These are phyloP conservation scores for Crassisporium funariophilum DNA, from an alignment of 768 basidiomycete genomes.

Conservation along the genomic window DNA sequence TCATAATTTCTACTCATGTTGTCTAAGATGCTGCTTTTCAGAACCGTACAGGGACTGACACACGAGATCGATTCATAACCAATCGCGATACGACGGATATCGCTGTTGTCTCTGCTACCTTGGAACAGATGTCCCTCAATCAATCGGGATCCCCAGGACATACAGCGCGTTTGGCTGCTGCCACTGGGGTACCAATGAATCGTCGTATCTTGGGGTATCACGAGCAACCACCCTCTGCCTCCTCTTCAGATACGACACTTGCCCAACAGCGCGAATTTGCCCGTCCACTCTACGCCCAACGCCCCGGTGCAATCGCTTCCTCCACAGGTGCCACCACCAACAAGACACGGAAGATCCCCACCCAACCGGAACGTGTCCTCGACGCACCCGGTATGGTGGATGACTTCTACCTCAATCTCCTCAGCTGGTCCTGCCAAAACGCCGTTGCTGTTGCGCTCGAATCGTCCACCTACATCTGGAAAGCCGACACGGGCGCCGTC, in stretches of 20 bases:
- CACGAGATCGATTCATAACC: slow-evolving; percentile 75
- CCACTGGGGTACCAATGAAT: slow-evolving; percentile 75
- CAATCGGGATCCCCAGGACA: slow-evolving; percentile 70
- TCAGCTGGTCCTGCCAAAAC: slow-evolving; percentile 88
- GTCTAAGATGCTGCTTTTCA: slow-evolving; percentile 16
- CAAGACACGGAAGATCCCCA: slow-evolving; percentile 82
- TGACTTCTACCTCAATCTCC: slow-evolving; percentile 95
- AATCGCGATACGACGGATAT: slow-evolving; percentile 46
- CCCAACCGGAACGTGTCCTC: slow-evolving; percentile 88
- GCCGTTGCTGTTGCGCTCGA: slow-evolving; percentile 89
- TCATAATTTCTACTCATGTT: slow-evolving; percentile 11
- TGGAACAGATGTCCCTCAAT: slow-evolving; percentile 64
- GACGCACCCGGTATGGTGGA: slow-evolving; percentile 94
- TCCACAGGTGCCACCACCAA: slow-evolving; percentile 65
- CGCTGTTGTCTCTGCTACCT: slow-evolving; percentile 55
- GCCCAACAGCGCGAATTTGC: slow-evolving; percentile 78
- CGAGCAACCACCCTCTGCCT: slow-evolving; percentile 77
- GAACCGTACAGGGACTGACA: slow-evolving; percentile 48
- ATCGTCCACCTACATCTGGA: slow-evolving; percentile 90
- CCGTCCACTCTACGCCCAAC: slow-evolving; percentile 69
- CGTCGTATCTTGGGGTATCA: slow-evolving; percentile 88
- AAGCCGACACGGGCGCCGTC: slow-evolving; percentile 87
- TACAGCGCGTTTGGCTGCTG: slow-evolving; percentile 74
- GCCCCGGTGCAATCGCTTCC: slow-evolving; percentile 61
- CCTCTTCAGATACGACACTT: slow-evolving; percentile 73